A percentile compares a stretch with the other conserved stretches of the same genome.
Evolutionary conservation across 768 basidiomycete species (phyloP).

Genomic region (Obba rivulosa): DNA sequence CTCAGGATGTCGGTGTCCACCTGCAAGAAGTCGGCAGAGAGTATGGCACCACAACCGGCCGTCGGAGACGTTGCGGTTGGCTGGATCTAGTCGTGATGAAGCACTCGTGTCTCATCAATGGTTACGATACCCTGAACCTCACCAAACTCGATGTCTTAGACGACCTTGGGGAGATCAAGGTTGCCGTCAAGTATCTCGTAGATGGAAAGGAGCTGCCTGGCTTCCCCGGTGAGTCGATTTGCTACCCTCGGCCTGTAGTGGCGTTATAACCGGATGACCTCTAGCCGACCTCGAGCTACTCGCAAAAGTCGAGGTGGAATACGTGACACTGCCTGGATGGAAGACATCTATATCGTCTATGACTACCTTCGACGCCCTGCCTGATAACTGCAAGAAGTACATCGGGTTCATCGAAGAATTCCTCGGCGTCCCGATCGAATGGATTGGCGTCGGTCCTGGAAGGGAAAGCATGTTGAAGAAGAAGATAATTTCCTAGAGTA

Average conservation of each 20-base stretch:
- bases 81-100: slow-evolving; percentile 93
- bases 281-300: slow-evolving; percentile 83
- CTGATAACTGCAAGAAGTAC: slow-evolving; percentile 81
- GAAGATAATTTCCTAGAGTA: slow-evolving; percentile 1
- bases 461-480: slow-evolving; percentile 67
- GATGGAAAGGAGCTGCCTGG: slow-evolving; percentile 74
- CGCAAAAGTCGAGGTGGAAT: slow-evolving; percentile 75
- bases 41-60: slow-evolving; percentile 89
- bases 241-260: background rate
- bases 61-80: slow-evolving; percentile 93
- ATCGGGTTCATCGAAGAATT: slow-evolving; percentile 80
- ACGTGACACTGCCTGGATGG: slow-evolving; percentile 92
- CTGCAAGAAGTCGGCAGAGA: slow-evolving; percentile 93
- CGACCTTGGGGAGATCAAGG: slow-evolving; percentile 76
- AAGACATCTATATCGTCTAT: slow-evolving; percentile 63
- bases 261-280: background rate
- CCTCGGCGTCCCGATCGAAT: slow-evolving; percentile 71
- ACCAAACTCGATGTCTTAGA: slow-evolving; percentile 97
- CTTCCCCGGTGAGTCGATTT: slow-evolving; percentile 69
- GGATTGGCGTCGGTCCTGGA: slow-evolving; percentile 91
- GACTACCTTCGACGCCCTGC: slow-evolving; percentile 67
- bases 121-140: slow-evolving; percentile 88
- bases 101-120: slow-evolving; percentile 91
- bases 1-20: slow-evolving; percentile 73
- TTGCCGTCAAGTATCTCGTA: slow-evolving; percentile 74